phyloP scores from a whole-genome alignment of 1,284 basidiomycete genomes.

The Malassezia sp. region DNA sequence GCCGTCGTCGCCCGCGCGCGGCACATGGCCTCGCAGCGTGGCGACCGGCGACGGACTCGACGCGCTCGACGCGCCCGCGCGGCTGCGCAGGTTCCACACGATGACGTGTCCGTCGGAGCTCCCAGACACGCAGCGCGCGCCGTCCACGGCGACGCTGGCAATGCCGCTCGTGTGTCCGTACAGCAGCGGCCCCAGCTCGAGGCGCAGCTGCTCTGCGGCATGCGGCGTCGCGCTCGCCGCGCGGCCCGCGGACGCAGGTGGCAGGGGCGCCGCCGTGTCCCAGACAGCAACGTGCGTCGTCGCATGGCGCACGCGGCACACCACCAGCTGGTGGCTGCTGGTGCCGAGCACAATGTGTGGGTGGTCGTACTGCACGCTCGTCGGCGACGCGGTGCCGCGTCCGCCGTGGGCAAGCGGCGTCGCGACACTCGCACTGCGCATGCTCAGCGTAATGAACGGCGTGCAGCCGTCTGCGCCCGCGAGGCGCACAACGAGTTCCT shows the following conservation, averaged over 20 bases:
- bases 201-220: slow-evolving; percentile 13
- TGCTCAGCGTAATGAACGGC: no score
- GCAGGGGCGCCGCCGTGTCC: background rate
- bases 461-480: slow-evolving; percentile 13
- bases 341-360: slow-evolving; percentile 38
- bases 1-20: background rate
- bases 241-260: slow-evolving; percentile 1
- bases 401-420: slow-evolving; percentile 3
- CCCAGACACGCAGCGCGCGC: slow-evolving; percentile 36
- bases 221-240: slow-evolving; percentile 3
- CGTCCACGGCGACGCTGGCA: slow-evolving; percentile 31
- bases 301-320: slow-evolving; percentile 28
- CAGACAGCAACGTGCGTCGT: background rate
- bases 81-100: slow-evolving; percentile 34
- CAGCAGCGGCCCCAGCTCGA: slow-evolving; percentile 30
- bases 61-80: slow-evolving; percentile 20
- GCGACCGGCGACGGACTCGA: slow-evolving; percentile 4
- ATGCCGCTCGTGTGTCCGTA: slow-evolving; percentile 45
- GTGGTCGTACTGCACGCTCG: slow-evolving; percentile 31
- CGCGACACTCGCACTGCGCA: slow-evolving; percentile 18
- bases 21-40: slow-evolving; percentile 6
- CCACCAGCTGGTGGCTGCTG: slow-evolving; percentile 37
- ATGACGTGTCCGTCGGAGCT: slow-evolving; percentile 42
- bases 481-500: slow-evolving; percentile 29
- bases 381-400: slow-evolving; percentile 1